These are phyloP conservation scores for Microascus cirrosus DNA, from an alignment of 2,329 filamentous ascomycete species.

Conservation along the genomic window DNA sequence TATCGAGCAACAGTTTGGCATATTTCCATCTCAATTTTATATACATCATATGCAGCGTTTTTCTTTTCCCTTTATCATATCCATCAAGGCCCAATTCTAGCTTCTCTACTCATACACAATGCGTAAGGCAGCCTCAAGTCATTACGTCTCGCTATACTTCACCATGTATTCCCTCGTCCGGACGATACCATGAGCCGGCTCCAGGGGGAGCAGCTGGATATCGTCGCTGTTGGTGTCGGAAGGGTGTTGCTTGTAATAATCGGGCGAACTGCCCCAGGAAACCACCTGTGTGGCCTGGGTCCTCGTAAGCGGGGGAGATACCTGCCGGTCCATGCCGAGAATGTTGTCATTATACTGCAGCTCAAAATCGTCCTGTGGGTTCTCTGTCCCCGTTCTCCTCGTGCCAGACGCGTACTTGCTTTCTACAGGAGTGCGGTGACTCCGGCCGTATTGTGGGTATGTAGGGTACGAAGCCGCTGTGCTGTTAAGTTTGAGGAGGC, in stretches of 20 bases:
- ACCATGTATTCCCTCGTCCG: constrained; percentile 1
- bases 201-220: constrained; percentile 2
- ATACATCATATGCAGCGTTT: too few relatives aligned
- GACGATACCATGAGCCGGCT: neutral
- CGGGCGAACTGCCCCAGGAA: neutral
- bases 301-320: neutral
- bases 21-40: too few relatives aligned
- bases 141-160: neutral
- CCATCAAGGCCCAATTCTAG: neutral
- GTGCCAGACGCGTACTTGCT: neutral
- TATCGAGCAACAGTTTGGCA: too few relatives aligned
- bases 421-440: constrained; percentile 4
- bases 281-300: neutral
- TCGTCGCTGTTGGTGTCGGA: constrained; percentile 6
- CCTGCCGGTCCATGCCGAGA: neutral
- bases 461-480: constrained; percentile 6
- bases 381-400: neutral
- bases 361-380: constrained; percentile 1
- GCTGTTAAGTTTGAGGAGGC: constrained; percentile 11
- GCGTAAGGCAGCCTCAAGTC: neutral
- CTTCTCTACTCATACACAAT: neutral
- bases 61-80: constrained; percentile 13
- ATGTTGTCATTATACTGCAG: neutral
- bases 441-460: neutral
- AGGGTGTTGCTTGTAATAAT: neutral